A percentile compares a stretch with the other conserved stretches of the same genome.
Evolutionary conservation across 768 basidiomycete species (phyloP).

Genomic region (Leccinum boreale): DNA sequence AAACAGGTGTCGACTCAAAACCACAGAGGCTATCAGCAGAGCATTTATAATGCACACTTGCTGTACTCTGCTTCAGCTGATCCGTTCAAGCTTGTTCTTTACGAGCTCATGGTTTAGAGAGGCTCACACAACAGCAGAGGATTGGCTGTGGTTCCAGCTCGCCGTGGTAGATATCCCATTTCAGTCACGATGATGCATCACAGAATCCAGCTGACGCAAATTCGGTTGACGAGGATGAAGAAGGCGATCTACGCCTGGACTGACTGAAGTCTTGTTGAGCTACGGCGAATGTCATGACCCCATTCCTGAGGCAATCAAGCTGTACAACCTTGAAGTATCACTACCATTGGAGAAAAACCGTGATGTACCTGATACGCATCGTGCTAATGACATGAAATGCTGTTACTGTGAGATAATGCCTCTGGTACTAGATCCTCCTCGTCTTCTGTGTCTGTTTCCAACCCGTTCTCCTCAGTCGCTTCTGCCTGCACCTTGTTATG

Average conservation of each 20-base stretch:
- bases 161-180: slow-evolving; percentile 52
- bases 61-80: slow-evolving; percentile 83
- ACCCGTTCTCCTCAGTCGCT: slow-evolving; percentile 30
- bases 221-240: slow-evolving; percentile 79
- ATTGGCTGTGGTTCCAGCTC: slow-evolving; percentile 98
- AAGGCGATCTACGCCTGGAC: slow-evolving; percentile 64
- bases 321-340: slow-evolving; percentile 68
- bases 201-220: slow-evolving; percentile 2
- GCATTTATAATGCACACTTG: slow-evolving; percentile 83
- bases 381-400: not conserved
- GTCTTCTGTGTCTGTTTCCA: slow-evolving; percentile 20
- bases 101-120: slow-evolving; percentile 92
- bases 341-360: slow-evolving; percentile 37
- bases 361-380: slow-evolving; percentile 11
- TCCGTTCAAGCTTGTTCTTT: slow-evolving; percentile 94
- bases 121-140: slow-evolving; percentile 87
- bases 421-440: slow-evolving; percentile 28
- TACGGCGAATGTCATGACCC: slow-evolving; percentile 84
- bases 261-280: slow-evolving; percentile 71
- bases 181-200: not conserved
- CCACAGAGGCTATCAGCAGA: slow-evolving; percentile 63
- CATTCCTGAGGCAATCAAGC: slow-evolving; percentile 85
- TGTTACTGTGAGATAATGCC: not conserved
- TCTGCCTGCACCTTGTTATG: slow-evolving; percentile 25
- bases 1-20: too few relatives aligned